A percentile compares a stretch with the other conserved stretches of the same genome.
Evolutionary conservation across 2,329 filamentous ascomycete species (phyloP).

Genomic region (Talaromyces sp.): DNA sequence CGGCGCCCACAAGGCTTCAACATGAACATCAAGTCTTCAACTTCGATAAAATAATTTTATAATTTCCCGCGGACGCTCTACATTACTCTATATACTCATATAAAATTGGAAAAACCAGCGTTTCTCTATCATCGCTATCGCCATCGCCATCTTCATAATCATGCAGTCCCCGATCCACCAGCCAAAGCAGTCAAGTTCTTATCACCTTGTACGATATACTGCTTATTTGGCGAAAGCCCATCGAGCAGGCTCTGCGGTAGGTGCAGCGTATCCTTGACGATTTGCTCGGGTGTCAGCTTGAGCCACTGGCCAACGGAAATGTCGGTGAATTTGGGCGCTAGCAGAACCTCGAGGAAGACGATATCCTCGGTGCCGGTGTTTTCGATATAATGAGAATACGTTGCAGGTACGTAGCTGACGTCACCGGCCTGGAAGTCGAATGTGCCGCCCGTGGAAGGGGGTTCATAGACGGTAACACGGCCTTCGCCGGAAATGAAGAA

Average conservation of each 20-base stretch:
- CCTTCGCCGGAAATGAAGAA: slow-evolving; percentile 55
- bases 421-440: slow-evolving; percentile 58
- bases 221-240: slow-evolving; percentile 38
- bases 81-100: neutral
- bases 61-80: neutral
- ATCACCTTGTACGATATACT: slow-evolving; percentile 40
- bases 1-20: neutral
- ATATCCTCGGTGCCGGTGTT: slow-evolving; percentile 56
- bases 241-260: slow-evolving; percentile 32
- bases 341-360: slow-evolving; percentile 56
- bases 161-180: neutral
- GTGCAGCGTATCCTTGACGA: slow-evolving; percentile 48
- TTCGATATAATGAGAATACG: slow-evolving; percentile 56
- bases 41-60: neutral
- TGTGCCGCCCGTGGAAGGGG: slow-evolving; percentile 47
- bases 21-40: neutral
- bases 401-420: slow-evolving; percentile 55
- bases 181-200: slow-evolving; percentile 7
- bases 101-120: neutral
- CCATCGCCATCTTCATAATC: neutral
- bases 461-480: slow-evolving; percentile 52
- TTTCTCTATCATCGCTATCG: neutral
- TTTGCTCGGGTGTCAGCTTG: slow-evolving; percentile 45
- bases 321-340: slow-evolving; percentile 45
- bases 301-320: slow-evolving; percentile 36